Evolutionary conservation across 352 stramenopile species (phyloP).

Genomic region (Phytophthora sp.): DNA sequence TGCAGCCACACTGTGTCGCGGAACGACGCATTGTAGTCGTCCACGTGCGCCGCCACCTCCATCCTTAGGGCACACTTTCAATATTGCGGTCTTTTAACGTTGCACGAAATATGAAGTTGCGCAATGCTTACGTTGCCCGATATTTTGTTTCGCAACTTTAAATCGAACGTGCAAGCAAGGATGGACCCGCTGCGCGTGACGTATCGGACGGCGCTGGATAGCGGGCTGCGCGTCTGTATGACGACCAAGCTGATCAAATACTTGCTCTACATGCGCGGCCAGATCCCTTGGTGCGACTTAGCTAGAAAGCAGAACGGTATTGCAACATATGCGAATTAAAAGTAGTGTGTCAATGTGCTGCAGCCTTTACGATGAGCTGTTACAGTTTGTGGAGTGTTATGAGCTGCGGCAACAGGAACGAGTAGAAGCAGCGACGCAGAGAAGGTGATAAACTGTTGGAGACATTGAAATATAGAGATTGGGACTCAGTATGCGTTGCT

Average conservation of each 20-base stretch:
- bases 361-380: constrained; percentile 66
- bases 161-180: too few relatives aligned
- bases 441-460: constrained; percentile 10
- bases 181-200: constrained; percentile 29
- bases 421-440: not conserved
- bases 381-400: constrained; percentile 30
- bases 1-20: constrained; percentile 89
- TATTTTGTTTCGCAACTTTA: not conserved
- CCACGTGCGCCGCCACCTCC: constrained; percentile 73
- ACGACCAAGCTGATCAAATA: constrained; percentile 51
- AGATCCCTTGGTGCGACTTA: constrained; percentile 63
- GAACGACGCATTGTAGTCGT: constrained; percentile 91
- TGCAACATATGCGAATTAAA: too few relatives aligned
- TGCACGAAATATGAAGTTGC: not conserved
- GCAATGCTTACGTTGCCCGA: not conserved
- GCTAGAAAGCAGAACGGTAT: too few relatives aligned
- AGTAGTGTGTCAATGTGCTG: constrained; percentile 12
- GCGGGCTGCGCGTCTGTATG: constrained; percentile 48
- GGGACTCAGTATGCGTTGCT: constrained; percentile 7
- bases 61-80: constrained; percentile 39
- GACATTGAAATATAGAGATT: not conserved
- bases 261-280: constrained; percentile 67
- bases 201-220: constrained; percentile 56
- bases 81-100: not conserved
- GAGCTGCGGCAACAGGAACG: constrained; percentile 27